Conservation (phyloP, 2,329 filamentous ascomycete species). For the Colletotrichum horii region DNA sequence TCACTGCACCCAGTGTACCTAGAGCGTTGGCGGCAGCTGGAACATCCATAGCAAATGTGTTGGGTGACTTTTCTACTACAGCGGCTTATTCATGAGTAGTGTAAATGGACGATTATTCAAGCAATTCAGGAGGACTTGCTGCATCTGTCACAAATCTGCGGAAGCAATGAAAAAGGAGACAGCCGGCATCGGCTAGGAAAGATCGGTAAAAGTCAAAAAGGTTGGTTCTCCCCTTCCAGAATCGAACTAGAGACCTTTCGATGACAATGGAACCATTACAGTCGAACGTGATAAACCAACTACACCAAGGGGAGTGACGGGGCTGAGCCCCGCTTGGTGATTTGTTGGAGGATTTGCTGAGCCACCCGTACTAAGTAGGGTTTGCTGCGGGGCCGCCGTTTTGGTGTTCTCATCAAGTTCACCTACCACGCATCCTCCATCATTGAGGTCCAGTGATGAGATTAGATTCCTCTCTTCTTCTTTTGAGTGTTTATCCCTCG, state of each 20-base stretch:
- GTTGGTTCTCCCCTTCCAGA: slow-evolving; percentile 14
- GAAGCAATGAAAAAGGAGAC: neutral
- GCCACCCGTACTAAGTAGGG: neutral
- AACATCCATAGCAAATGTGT: slow-evolving; percentile 50
- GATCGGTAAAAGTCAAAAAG: slow-evolving; percentile 24
- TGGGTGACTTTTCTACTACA: neutral
- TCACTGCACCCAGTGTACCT: slow-evolving; percentile 63
- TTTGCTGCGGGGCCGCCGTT: neutral
- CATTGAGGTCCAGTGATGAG: neutral
- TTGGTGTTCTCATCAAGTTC: neutral
- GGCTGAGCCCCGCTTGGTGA: slow-evolving; percentile 11
- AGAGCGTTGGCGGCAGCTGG: slow-evolving; percentile 62
- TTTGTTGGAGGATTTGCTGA: rapidly evolving
- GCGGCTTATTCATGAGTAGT: rapidly evolving
- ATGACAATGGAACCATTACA: slow-evolving; percentile 20
- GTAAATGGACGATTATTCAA: neutral
- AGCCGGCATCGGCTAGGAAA: neutral
- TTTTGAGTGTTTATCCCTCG: neutral
- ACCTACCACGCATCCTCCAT: neutral
- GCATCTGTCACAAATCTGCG: neutral
- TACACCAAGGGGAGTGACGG: slow-evolving; percentile 17
- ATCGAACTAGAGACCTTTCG: slow-evolving; percentile 23
- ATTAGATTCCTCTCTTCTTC: neutral
- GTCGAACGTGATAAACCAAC: slow-evolving; percentile 24
- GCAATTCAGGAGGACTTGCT: neutral